phyloP scores from a whole-genome alignment of 2,329 filamentous ascomycete genomes.

The Phyllosticta citriasiana region DNA sequence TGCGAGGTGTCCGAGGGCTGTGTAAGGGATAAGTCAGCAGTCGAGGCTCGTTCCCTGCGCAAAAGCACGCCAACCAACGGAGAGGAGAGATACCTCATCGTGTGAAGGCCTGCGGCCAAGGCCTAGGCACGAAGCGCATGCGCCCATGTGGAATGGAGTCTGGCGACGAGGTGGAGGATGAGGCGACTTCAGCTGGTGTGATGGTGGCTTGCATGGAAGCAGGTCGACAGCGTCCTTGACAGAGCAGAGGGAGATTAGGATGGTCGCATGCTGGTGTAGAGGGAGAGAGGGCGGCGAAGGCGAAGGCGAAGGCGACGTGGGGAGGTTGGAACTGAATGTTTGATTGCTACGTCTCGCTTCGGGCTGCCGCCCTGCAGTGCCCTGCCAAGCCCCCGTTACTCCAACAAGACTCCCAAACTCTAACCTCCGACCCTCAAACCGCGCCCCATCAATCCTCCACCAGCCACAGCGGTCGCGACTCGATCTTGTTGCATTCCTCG shows the following conservation, averaged over 20 bases:
- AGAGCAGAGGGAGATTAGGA: neutral
- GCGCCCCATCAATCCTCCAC: neutral
- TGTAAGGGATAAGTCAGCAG: conserved; percentile 10
- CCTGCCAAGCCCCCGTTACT: neutral
- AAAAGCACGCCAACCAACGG: neutral
- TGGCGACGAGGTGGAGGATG: conserved; percentile 1
- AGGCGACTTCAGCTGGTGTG: conserved; percentile 7
- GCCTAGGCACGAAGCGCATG: conserved; percentile 41
- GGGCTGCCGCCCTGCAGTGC: neutral
- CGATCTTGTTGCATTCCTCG: conserved; percentile 1
- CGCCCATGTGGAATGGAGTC: conserved; percentile 29
- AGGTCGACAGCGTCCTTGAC: neutral
- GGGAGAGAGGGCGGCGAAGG: neutral
- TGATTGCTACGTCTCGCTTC: conserved; percentile 10
- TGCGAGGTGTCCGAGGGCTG: conserved; percentile 38
- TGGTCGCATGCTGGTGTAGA: conserved; percentile 4
- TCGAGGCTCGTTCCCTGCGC: neutral
- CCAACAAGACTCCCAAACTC: neutral
- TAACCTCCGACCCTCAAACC: neutral
- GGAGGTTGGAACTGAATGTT: conserved; percentile 11
- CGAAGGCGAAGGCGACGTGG: neutral
- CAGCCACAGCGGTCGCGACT: neutral
- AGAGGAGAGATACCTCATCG: conserved; percentile 29
- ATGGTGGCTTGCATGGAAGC: conserved; percentile 9
- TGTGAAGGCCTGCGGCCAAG: conserved; percentile 33